Conservation (phyloP, 2,329 filamentous ascomycete genomes). For the Annulohypoxylon truncatum region DNA sequence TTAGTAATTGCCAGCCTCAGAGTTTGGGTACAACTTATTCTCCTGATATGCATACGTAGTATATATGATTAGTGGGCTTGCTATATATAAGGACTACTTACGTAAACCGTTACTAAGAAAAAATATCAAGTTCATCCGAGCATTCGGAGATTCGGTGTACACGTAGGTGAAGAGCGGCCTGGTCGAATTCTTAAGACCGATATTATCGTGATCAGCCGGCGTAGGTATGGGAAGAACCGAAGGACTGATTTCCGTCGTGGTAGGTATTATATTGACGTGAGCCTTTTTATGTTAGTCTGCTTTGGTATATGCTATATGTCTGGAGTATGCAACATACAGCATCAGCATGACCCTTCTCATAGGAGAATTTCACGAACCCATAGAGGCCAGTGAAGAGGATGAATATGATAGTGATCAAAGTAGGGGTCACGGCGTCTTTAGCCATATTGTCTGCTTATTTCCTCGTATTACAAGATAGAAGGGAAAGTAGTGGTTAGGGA, state of each 20-base stretch:
- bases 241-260: not conserved
- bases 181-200: not conserved
- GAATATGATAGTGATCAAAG: slow-evolving; percentile 10
- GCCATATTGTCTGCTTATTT: slow-evolving; percentile 1
- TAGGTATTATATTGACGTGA: not conserved
- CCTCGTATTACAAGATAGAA: not conserved
- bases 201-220: not conserved
- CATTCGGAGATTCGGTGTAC: slow-evolving; percentile 51
- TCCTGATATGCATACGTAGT: not conserved
- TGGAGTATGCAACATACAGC: slow-evolving; percentile 9
- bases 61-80: not conserved
- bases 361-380: slow-evolving; percentile 23
- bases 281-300: slow-evolving; percentile 11
- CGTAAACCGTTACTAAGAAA: slow-evolving; percentile 53
- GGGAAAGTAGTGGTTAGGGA: not conserved
- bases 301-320: not conserved
- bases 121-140: slow-evolving; percentile 51
- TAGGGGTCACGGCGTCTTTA: slow-evolving; percentile 5
- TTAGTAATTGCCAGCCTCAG: not conserved
- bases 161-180: slow-evolving; percentile 52
- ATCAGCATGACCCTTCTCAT: not conserved
- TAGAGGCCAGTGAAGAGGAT: slow-evolving; percentile 20
- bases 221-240: not conserved
- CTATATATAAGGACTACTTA: slow-evolving; percentile 10
- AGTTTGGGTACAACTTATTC: not conserved